These are phyloP conservation scores for Zygosaccharomyces kombuchaensis DNA, from an alignment of 805 yeast genomes.

Conservation along the genomic window DNA sequence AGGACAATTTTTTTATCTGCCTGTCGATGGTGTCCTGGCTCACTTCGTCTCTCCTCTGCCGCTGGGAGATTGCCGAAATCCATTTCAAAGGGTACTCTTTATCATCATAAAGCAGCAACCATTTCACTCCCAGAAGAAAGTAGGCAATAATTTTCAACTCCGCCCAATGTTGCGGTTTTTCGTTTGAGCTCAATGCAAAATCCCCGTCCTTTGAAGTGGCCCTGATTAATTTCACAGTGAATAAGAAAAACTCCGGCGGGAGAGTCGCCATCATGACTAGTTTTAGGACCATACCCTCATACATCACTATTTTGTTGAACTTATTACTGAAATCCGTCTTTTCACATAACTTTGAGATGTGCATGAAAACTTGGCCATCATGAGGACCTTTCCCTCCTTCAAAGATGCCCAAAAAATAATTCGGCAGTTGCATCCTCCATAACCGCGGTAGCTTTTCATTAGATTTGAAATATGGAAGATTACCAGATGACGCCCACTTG, in stretches of 20 bases:
- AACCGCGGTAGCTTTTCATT: constrained; percentile 38
- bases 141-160: constrained; percentile 25
- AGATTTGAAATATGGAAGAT: constrained; percentile 48
- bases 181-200: constrained; percentile 12
- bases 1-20: constrained; percentile 10
- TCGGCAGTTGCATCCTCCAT: constrained; percentile 39
- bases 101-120: constrained; percentile 18
- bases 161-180: constrained; percentile 14
- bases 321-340: constrained; percentile 10
- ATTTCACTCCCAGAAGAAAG: constrained; percentile 23
- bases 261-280: constrained; percentile 17
- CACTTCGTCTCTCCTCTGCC: constrained; percentile 3
- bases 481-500: constrained; percentile 39
- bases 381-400: constrained; percentile 41
- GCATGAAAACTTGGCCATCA: constrained; percentile 36
- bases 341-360: constrained; percentile 22
- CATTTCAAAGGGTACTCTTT: constrained; percentile 14
- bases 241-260: constrained; percentile 28
- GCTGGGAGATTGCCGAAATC: constrained; percentile 8
- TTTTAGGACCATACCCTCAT: constrained; percentile 23
- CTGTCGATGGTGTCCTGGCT: constrained; percentile 11
- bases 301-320: constrained; percentile 14
- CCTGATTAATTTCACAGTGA: constrained; percentile 16
- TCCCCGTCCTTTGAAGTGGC: constrained; percentile 5
- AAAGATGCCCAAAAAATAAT: constrained; percentile 35